phyloP scores from a whole-genome alignment of 2,329 filamentous ascomycete species.

The Fonsecaea monophora region DNA sequence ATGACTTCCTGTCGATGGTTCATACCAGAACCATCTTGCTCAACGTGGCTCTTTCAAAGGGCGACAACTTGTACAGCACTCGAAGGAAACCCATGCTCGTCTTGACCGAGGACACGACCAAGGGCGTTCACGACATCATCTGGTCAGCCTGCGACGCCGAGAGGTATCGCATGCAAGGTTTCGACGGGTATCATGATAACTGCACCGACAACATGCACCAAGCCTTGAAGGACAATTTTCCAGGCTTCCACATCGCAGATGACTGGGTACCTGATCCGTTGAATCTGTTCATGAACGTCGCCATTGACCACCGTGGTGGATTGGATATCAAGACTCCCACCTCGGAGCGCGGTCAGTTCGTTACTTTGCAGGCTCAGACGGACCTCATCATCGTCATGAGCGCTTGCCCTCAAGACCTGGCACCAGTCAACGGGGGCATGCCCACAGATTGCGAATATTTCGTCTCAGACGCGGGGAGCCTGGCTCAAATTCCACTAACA shows the following conservation, averaged over 20 bases:
- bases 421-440: conserved; percentile 46
- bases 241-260: conserved; percentile 32
- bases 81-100: conserved; percentile 48
- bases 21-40: conserved; percentile 48
- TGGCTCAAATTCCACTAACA: background rate
- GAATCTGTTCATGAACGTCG: conserved; percentile 55
- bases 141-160: conserved; percentile 51
- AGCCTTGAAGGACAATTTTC: conserved; percentile 41
- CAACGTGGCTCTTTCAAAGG: conserved; percentile 42
- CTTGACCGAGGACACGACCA: conserved; percentile 48
- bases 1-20: conserved; percentile 47
- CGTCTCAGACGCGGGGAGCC: conserved; percentile 2
- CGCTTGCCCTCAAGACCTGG: conserved; percentile 53
- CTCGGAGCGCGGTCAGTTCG: conserved; percentile 47
- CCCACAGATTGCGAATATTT: conserved; percentile 43
- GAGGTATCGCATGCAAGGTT: conserved; percentile 49
- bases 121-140: conserved; percentile 50
- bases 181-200: conserved; percentile 47
- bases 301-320: conserved; percentile 37
- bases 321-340: conserved; percentile 44
- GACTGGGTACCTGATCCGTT: conserved; percentile 48
- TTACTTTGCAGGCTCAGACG: conserved; percentile 46
- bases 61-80: conserved; percentile 49
- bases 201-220: conserved; percentile 51
- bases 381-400: conserved; percentile 52